phyloP scores from a whole-genome alignment of 2,329 filamentous ascomycete species.

The Diplocarpon rosae region DNA sequence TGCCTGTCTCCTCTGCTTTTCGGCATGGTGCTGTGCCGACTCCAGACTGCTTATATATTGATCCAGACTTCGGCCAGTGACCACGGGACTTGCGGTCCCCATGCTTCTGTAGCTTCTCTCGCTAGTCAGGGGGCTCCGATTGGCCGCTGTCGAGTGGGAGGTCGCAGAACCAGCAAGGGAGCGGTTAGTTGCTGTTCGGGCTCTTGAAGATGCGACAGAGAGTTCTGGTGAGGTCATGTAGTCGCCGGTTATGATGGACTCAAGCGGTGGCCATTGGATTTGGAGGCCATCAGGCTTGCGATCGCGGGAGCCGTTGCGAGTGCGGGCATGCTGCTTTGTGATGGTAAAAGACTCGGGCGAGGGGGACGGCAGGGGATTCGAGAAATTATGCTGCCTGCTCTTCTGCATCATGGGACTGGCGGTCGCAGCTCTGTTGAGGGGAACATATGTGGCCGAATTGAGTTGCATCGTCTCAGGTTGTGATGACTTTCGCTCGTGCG shows the following conservation, averaged over 20 bases:
- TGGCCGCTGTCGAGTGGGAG: constrained; percentile 41
- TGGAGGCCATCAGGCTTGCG: constrained; percentile 69
- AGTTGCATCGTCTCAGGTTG: constrained; percentile 30
- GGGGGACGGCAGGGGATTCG: constrained; percentile 55
- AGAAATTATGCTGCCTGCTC: constrained; percentile 30
- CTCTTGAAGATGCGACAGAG: constrained; percentile 40
- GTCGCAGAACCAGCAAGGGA: constrained; percentile 43
- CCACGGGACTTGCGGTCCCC: constrained; percentile 39
- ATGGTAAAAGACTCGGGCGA: constrained; percentile 51
- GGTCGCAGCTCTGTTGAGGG: constrained; percentile 41
- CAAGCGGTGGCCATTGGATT: constrained; percentile 45
- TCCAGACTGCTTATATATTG: constrained; percentile 83
- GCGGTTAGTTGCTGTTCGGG: constrained; percentile 38
- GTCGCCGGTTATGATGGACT: constrained; percentile 39
- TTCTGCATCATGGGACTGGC: constrained; percentile 54
- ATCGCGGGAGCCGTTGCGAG: constrained; percentile 61
- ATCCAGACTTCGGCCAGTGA: constrained; percentile 58
- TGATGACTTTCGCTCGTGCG: constrained; percentile 23
- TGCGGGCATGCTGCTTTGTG: constrained; percentile 47
- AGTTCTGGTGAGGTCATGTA: constrained; percentile 45
- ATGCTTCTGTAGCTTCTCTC: constrained; percentile 38
- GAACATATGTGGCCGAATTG: constrained; percentile 27
- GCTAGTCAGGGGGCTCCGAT: constrained; percentile 26
- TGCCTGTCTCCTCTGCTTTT: constrained; percentile 36
- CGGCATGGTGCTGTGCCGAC: constrained; percentile 54